Evolutionary conservation across 768 basidiomycete species (phyloP).

Genomic region (Chalciporus sphaerocephalus): DNA sequence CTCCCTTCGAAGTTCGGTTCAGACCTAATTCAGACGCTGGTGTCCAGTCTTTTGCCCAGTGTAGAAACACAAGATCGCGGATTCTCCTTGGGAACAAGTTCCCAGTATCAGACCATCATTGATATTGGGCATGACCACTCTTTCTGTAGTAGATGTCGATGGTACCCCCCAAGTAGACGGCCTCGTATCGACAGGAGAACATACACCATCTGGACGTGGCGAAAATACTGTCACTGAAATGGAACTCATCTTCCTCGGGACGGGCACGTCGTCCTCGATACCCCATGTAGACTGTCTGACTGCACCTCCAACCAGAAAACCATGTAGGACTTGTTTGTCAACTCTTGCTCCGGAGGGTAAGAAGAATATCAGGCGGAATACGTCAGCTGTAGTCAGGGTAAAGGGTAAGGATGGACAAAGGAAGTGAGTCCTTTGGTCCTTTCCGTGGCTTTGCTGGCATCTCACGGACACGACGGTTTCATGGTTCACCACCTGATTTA

Average conservation of each 20-base stretch:
- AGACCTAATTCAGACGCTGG: no score
- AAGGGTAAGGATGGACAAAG: constrained; percentile 34
- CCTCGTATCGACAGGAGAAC: neutral
- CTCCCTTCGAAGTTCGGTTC: no score
- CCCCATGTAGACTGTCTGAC: constrained; percentile 76
- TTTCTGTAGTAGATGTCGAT: constrained; percentile 1
- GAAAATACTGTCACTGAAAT: constrained; percentile 16
- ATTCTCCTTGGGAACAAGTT: neutral
- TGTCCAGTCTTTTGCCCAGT: neutral
- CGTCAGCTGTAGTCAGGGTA: constrained; percentile 62
- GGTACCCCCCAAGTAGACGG: neutral
- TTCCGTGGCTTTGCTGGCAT: neutral
- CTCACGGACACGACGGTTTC: constrained; percentile 10
- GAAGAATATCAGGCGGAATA: constrained; percentile 84
- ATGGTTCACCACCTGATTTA: constrained; percentile 6
- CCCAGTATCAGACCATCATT: neutral
- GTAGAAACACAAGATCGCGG: neutral
- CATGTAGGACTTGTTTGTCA: constrained; percentile 65
- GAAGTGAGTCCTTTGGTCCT: constrained; percentile 42
- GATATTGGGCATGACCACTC: neutral
- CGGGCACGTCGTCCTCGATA: constrained; percentile 72
- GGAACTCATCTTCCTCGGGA: constrained; percentile 80
- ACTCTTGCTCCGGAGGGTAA: constrained; percentile 65
- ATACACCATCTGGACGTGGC: neutral
- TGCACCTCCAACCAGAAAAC: constrained; percentile 44